These are phyloP conservation scores for Pythium dissotocum DNA, from an alignment of 352 stramenopile genomes.

Conservation along the genomic window DNA sequence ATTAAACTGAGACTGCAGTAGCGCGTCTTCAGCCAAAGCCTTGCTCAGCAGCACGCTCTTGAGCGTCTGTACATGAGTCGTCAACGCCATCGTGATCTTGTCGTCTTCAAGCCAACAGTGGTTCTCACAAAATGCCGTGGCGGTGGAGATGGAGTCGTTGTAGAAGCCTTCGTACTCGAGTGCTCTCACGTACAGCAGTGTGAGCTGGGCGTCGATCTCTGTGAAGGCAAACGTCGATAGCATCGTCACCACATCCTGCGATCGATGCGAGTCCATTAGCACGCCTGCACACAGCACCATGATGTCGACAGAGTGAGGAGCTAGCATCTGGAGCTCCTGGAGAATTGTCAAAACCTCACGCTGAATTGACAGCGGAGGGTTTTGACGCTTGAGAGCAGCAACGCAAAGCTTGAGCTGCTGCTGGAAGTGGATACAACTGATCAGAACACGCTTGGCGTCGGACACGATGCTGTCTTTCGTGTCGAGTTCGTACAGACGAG, in stretches of 20 bases:
- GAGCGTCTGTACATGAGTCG: not conserved
- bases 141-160: slow-evolving; percentile 12
- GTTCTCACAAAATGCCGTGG: not conserved
- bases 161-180: slow-evolving; percentile 20
- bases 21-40: slow-evolving; percentile 8
- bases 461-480: not conserved
- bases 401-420: slow-evolving; percentile 7
- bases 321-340: not conserved
- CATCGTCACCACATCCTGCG: not conserved
- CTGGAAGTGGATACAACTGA: slow-evolving; percentile 11
- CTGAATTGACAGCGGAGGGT: not conserved
- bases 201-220: not conserved
- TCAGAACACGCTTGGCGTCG: slow-evolving; percentile 7
- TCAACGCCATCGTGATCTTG: not conserved
- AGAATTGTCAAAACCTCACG: not conserved
- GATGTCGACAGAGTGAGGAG: slow-evolving; percentile 4
- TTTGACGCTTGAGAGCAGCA: not conserved
- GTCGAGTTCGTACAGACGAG: not conserved
- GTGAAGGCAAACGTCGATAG: slow-evolving; percentile 10
- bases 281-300: not conserved
- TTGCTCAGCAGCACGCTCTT: slow-evolving; percentile 5
- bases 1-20: not conserved
- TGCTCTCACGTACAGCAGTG: slow-evolving; percentile 11
- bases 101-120: not conserved
- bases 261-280: slow-evolving; percentile 1